A percentile compares a stretch with the other conserved stretches of the same genome.
These are phyloP conservation scores for Stevia rebaudiana DNA, from an alignment of 140 eudicot genomes.

Conservation along the genomic window DNA sequence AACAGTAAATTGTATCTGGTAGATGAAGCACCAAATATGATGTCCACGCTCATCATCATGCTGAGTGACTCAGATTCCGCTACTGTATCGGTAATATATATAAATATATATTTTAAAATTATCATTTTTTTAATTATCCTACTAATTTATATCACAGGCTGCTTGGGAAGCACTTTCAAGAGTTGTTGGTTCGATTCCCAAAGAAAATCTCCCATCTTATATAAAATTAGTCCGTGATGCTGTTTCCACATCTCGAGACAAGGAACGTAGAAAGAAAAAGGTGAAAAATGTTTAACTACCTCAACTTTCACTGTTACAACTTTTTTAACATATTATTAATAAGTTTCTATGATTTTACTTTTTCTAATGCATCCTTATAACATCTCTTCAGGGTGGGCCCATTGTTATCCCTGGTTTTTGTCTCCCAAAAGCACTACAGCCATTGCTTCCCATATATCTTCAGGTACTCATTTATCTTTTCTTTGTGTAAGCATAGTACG, in stretches of 20 bases:
- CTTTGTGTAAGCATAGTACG: neutral
- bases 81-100: slow-evolving; percentile 58
- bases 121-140: slow-evolving; percentile 6
- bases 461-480: slow-evolving; percentile 47
- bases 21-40: slow-evolving; percentile 96
- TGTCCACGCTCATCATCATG: slow-evolving; percentile 70
- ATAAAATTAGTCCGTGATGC: slow-evolving; percentile 95
- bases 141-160: slow-evolving; percentile 43
- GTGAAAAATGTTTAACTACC: slow-evolving; percentile 20
- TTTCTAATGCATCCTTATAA: neutral
- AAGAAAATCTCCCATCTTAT: slow-evolving; percentile 88
- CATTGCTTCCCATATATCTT: slow-evolving; percentile 89
- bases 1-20: slow-evolving; percentile 83
- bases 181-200: slow-evolving; percentile 84
- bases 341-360: neutral
- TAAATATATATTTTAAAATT: neutral
- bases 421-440: slow-evolving; percentile 97
- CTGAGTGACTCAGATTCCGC: slow-evolving; percentile 82
- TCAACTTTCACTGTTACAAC: neutral
- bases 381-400: slow-evolving; percentile 70
- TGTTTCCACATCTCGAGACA: slow-evolving; percentile 86
- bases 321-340: neutral
- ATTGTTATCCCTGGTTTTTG: slow-evolving; percentile 90
- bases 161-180: slow-evolving; percentile 94
- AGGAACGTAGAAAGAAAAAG: slow-evolving; percentile 88